A percentile compares a stretch with the other conserved stretches of the same genome.
Evolutionary conservation across 768 basidiomycete genomes (phyloP).

Genomic region (Lactifluus piperatus): DNA sequence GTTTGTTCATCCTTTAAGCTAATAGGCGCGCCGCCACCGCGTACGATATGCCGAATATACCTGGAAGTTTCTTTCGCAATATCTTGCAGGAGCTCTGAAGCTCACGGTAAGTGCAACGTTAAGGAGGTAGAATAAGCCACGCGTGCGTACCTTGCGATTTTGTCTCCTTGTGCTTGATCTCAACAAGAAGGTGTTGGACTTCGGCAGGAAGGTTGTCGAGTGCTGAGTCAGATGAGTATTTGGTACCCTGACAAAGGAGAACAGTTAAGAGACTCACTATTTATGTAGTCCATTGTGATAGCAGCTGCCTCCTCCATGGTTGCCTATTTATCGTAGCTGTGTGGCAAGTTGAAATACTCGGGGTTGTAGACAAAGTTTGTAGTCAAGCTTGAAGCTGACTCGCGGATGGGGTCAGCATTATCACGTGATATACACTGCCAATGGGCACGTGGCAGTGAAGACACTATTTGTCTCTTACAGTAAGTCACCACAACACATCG

Average conservation of each 20-base stretch:
- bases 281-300: constrained; percentile 41
- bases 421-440: neutral
- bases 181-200: constrained; percentile 39
- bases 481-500: no score
- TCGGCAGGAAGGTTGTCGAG: constrained; percentile 44
- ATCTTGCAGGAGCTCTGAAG: constrained; percentile 35
- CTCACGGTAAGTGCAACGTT: neutral
- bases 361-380: neutral
- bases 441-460: no score
- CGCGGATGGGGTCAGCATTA: no score
- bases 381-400: neutral
- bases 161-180: constrained; percentile 38
- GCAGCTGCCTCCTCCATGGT: constrained; percentile 39
- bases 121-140: neutral
- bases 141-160: constrained; percentile 32
- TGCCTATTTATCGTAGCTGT: neutral
- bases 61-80: constrained; percentile 36
- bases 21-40: constrained; percentile 21
- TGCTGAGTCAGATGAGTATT: constrained; percentile 25
- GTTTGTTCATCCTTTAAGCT: constrained; percentile 31
- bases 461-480: no score
- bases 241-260: neutral
- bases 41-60: constrained; percentile 37
- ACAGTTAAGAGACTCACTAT: constrained; percentile 29
- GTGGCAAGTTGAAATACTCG: neutral